These are phyloP conservation scores for Fusarium succisae DNA, from an alignment of 2,329 filamentous ascomycete species.

Conservation along the genomic window DNA sequence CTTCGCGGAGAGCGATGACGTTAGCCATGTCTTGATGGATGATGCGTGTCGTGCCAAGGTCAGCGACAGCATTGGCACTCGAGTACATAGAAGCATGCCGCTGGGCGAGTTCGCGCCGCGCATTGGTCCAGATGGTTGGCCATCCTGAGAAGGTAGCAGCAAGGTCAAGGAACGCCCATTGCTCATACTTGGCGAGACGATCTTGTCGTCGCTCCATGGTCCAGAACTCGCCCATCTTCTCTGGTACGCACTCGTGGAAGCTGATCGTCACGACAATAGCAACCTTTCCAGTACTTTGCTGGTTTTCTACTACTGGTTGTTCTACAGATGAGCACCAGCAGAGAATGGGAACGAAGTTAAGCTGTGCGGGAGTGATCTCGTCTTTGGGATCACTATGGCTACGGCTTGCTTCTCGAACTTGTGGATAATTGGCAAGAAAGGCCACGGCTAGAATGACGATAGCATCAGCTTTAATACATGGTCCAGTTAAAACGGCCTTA, in stretches of 20 bases:
- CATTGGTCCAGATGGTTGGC: neutral
- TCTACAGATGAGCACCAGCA: neutral
- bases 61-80: neutral
- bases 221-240: neutral
- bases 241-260: neutral
- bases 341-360: neutral
- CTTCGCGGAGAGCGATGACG: neutral
- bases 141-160: neutral
- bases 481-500: rapidly evolving
- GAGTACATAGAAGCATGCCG: neutral
- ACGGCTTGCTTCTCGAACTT: neutral
- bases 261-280: neutral
- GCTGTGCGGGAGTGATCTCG: neutral
- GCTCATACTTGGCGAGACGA: neutral
- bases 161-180: neutral
- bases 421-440: neutral
- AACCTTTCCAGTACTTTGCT: rapidly evolving
- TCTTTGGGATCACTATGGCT: rapidly evolving
- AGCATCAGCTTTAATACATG: neutral
- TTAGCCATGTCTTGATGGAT: neutral
- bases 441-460: neutral
- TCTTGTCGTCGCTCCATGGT: neutral
- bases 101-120: neutral
- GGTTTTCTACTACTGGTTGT: rapidly evolving
- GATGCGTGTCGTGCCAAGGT: neutral